A percentile compares a stretch with the other conserved stretches of the same genome.
Conservation (phyloP, 495 filamentous ascomycete genomes). For the Tricharina praecox region DNA sequence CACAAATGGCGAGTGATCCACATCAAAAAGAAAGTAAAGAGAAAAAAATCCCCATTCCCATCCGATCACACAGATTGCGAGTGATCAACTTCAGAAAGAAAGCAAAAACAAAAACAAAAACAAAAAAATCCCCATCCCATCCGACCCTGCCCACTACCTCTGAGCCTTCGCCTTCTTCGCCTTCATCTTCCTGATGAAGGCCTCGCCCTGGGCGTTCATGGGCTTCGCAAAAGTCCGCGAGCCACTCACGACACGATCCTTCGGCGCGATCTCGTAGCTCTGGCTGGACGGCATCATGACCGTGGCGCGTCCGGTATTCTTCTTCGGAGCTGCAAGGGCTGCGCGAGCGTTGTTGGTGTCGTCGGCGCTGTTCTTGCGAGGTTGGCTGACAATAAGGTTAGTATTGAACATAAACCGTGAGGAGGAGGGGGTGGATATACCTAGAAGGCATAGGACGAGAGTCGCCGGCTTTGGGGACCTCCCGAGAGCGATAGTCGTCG, state of each 20-base stretch:
- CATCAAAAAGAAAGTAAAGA: too few relatives aligned
- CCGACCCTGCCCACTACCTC: too few relatives aligned
- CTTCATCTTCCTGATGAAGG: constrained; percentile 26
- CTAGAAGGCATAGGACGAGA: background rate
- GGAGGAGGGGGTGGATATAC: background rate
- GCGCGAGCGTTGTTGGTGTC: constrained; percentile 14
- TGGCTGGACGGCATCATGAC: constrained; percentile 18
- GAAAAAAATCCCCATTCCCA: too few relatives aligned
- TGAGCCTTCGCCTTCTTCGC: constrained; percentile 22
- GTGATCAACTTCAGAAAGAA: too few relatives aligned
- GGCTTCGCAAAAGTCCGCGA: constrained; percentile 19
- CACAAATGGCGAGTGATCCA: too few relatives aligned
- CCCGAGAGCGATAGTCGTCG: constrained; percentile 50
- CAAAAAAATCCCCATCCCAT: background rate
- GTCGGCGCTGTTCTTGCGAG: constrained; percentile 13
- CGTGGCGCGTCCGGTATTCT: constrained; percentile 19
- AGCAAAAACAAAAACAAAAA: background rate
- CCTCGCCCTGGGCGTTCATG: constrained; percentile 21
- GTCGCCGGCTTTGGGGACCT: constrained; percentile 18
- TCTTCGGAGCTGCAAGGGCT: background rate
- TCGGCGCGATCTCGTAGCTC: constrained; percentile 24
- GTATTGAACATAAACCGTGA: background rate
- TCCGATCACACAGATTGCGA: too few relatives aligned
- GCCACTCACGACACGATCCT: constrained; percentile 14
- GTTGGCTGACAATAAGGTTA: constrained; percentile 5